These are phyloP conservation scores for Persicaria maculosa DNA, from an alignment of 148 eudicot genomes.

Conservation along the genomic window DNA sequence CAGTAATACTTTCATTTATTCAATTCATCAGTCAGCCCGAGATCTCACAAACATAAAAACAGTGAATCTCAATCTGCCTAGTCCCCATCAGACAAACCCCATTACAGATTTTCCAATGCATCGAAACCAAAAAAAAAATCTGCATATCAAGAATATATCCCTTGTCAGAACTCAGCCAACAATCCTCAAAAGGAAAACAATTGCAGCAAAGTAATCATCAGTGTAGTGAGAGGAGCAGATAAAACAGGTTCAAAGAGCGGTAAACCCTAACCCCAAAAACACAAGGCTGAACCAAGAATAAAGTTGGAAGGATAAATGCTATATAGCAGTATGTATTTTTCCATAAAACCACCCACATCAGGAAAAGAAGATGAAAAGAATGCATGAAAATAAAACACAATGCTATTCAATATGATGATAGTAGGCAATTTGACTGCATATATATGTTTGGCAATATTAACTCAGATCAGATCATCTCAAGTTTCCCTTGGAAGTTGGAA, in stretches of 20 bases:
- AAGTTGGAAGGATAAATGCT: background rate
- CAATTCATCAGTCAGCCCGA: slow-evolving; percentile 29
- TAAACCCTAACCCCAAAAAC: too few species aligned
- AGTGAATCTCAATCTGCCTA: slow-evolving; percentile 40
- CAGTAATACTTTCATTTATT: background rate
- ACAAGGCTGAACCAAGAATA: background rate
- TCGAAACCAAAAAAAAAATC: background rate
- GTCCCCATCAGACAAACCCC: slow-evolving; percentile 10
- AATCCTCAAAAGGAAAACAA: too few species aligned
- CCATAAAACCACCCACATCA: background rate
- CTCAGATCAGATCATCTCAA: slow-evolving; percentile 12
- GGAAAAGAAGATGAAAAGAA: background rate
- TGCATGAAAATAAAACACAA: background rate
- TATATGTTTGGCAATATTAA: background rate
- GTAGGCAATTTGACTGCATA: background rate
- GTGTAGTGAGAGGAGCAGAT: too few species aligned
- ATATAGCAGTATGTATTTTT: background rate
- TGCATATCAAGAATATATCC: background rate
- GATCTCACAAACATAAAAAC: slow-evolving; percentile 29
- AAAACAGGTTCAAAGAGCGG: too few species aligned
- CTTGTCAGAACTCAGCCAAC: background rate
- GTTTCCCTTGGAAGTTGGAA: background rate
- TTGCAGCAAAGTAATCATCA: too few species aligned
- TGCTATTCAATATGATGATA: background rate
- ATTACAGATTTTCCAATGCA: background rate